Evolutionary conservation across 2,329 filamentous ascomycete genomes (phyloP), one percentile per base, ranked within the genome.

Genomic region (Drechslerella dactyloides): DNA sequence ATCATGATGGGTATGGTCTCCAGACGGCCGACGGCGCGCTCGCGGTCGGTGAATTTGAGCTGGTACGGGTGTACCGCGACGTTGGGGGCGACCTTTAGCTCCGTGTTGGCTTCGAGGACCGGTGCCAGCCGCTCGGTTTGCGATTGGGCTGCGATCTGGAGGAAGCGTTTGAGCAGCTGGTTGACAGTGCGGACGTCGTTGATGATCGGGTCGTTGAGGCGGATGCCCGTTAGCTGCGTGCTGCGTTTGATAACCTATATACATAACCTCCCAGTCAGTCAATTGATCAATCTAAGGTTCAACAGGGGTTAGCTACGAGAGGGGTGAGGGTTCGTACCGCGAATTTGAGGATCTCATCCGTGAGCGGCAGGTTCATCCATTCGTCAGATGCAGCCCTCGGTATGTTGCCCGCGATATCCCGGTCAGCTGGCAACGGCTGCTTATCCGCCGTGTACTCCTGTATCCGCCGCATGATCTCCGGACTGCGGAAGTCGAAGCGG

Each of bases 1-100:
- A 70, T 70, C 66, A 70, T 70, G 19, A 70, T 70, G 1, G 66
- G 66, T 27, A 70, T 70, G 7, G 66, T 70, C 59, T 70, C 66
- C 50, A 70, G 19, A 33, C 66, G 59, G 42, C 66, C 66, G 23
- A 70, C 58, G 1, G 66, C 59, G 5, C 66, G 59, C 55, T 70
- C 66, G 8, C 57, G 63, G 50, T 70, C 66, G 8, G 66, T 70
- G 42, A 70, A 70, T 24, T 62, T 70, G 33, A 70, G 44, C 23
- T 70, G 66, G 40, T 70, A 63, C 5, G 56, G 66, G 23, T 70
- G 66, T 3, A 70, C 33, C 5, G 54, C 30, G 3, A 70, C 66
- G 59, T 70, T 70, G 53, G 66, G 53, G 2, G 11, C 42, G 19
- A 59, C 54, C 19, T 27, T 13, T 21, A 64, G 35, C n/a, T 44